Evolutionary conservation across 805 yeast species (phyloP), one percentile per base, ranked within the genome.

Genomic region (Candida palmyrensis): DNA sequence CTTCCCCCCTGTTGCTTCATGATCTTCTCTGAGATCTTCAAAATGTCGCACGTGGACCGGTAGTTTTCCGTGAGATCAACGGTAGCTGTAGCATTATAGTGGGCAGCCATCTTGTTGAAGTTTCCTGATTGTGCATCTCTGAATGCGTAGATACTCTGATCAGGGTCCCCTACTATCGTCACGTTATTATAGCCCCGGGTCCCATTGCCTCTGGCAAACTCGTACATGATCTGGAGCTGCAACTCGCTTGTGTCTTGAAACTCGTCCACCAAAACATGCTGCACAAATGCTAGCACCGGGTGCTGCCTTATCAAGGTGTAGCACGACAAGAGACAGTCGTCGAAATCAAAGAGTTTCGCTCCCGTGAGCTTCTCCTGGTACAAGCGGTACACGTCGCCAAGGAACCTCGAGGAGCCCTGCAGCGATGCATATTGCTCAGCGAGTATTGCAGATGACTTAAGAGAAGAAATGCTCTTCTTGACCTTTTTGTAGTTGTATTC

Each of bases 91-190:
- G 32, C 9, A 4, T 6, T n/a, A 15, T 74, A 71, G 37, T 62
- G 49, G 0, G 43, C 34, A 25, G 59, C 54, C 84, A 87, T 76
- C 10, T 62, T 61, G 25, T 59, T 58, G 45, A 89, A 85, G 46
- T 84, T 88, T 12, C 65, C 59, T 1, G 81, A 66, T 22, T 77
- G 77, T 0, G 97, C 97, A 47, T 81, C 78, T 39, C 97, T 65
- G 45, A 90, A 90, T 0, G 82, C 87, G 53, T 92, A 90, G 15
- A 90, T 90, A 49, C 95, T 81, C 56, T 90, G 98, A 55, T 92
- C 96, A 0, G 96, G 96, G 51, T 90, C 98, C 1, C 98, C 98
- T 2, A 90, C 97, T 1, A 88, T 79, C 0, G 97, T 85, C 6
- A 90, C 71, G 37, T 79, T 79, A 39, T 76, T 52, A n/a, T n/a